Evolutionary conservation across 441 rosid genomes (phyloP), one percentile per base, ranked within the genome.

Genomic region (Brassica hybrid): DNA sequence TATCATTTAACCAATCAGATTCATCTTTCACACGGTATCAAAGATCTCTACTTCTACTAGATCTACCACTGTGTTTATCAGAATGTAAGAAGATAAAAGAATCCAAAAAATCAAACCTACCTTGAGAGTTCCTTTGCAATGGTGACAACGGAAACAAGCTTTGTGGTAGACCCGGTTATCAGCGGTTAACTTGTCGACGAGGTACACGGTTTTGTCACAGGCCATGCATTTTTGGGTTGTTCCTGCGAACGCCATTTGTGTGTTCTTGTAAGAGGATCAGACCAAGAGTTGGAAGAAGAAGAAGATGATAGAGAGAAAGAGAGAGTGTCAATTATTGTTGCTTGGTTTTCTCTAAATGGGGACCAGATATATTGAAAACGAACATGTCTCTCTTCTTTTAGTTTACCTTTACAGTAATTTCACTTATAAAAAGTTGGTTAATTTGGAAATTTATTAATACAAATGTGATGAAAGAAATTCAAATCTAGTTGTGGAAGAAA

Each of bases 171-270:
- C 75, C 17, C 99, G 88, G 75, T 91, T 95, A 75, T 95, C 99
- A 11, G 99, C 98, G 4, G 99, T 90, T 74, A 95, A 81, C 89
- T 91, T 91, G 72, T 93, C 99, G 9, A 95, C 99, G 32, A 93
- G 91, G 75, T 95, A 95, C 30, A 95, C 96, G 23, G 99, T 95
- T 86, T 93, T 95, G 76, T 90, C 98, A 71, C 99, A 93, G 11
- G 99, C 96, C 97, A 88, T 95, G 82, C 99, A 95, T 84, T 93
- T 95, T 88, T 95, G 98, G 69, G 92, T 91, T 75, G 98, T 95
- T 85, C 99, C 99, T 83, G 97, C 98, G 79, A 95, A 95, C 54
- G 99, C 96, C 99, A 93, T 95, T 32, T 66, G 75, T 27, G 71
- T 7, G 12, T 27, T 58, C 74, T 16, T 72, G 81, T 77, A 58